These are phyloP conservation scores for Scheffersomyces titani DNA, from an alignment of 1,139 yeast genomes.

Conservation along the genomic window DNA sequence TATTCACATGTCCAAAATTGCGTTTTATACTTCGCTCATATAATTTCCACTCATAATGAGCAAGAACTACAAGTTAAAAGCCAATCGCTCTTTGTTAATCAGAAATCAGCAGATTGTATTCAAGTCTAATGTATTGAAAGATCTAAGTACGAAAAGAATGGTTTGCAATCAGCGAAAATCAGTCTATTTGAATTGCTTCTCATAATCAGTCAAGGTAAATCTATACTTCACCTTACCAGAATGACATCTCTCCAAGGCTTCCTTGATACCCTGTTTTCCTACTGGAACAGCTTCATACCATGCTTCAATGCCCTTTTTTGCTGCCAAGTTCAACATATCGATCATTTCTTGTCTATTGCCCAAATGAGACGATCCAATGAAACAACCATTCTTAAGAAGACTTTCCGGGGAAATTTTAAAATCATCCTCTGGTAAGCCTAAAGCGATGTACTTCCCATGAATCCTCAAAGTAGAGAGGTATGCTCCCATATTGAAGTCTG, in stretches of 20 bases:
- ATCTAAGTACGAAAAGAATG: neutral
- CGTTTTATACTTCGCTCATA: neutral
- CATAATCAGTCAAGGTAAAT: constrained; percentile 59
- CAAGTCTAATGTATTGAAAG: neutral
- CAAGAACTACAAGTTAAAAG: no score
- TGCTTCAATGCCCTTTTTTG: constrained; percentile 50
- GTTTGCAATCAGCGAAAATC: neutral
- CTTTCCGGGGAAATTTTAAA: constrained; percentile 43
- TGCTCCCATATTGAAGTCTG: constrained; percentile 22
- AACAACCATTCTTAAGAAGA: constrained; percentile 46
- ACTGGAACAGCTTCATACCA: constrained; percentile 63
- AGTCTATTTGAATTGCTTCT: constrained; percentile 34
- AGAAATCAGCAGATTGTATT: neutral
- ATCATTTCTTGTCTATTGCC: constrained; percentile 58
- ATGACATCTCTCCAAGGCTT: constrained; percentile 52
- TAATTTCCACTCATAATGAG: neutral
- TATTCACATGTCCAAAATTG: no score
- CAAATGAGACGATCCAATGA: constrained; percentile 43
- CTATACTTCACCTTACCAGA: constrained; percentile 64
- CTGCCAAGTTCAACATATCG: constrained; percentile 56
- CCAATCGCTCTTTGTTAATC: neutral
- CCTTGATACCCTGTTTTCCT: constrained; percentile 49
- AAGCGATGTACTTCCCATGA: constrained; percentile 25
- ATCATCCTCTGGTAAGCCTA: constrained; percentile 33
- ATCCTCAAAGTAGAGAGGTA: constrained; percentile 24